Evolutionary conservation across 768 basidiomycete species (phyloP).

Genomic region (Leucosporidium yakuticum): DNA sequence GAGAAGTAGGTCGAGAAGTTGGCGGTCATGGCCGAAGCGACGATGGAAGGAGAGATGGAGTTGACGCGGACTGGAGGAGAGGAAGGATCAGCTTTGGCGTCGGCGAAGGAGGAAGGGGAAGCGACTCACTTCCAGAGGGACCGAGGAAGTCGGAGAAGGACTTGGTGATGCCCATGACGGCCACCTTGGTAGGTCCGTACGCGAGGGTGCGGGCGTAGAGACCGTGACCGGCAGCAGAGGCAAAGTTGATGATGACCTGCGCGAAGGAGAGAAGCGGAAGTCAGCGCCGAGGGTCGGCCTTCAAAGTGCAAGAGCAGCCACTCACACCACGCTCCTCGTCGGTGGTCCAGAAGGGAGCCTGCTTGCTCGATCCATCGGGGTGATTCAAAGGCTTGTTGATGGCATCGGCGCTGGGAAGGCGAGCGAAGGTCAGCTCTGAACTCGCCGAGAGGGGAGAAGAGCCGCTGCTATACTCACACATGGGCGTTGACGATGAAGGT

Average conservation of each 20-base stretch:
- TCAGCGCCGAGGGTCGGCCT: too few relatives aligned
- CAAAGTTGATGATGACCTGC: constrained; percentile 41
- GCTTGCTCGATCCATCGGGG: neutral
- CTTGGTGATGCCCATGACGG: constrained; percentile 3
- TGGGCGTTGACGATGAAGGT: constrained; percentile 42
- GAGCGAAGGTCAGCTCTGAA: too few relatives aligned
- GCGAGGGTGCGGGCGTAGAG: constrained; percentile 39
- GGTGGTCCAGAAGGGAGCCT: constrained; percentile 8
- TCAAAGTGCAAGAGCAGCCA: too few relatives aligned
- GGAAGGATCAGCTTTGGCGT: too few relatives aligned
- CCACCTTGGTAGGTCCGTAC: constrained; percentile 40
- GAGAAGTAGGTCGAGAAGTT: constrained; percentile 12
- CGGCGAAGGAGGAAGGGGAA: too few relatives aligned
- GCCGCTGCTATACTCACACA: constrained; percentile 11
- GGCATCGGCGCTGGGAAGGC: constrained; percentile 16
- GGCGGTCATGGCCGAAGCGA: constrained; percentile 21
- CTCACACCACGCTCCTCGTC: constrained; percentile 39
- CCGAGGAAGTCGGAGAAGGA: constrained; percentile 40
- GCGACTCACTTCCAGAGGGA: constrained; percentile 34
- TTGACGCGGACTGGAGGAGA: constrained; percentile 35
- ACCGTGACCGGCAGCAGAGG: constrained; percentile 37
- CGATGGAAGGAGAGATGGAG: constrained; percentile 41
- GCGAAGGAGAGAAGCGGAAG: too few relatives aligned
- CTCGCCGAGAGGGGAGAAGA: too few relatives aligned
- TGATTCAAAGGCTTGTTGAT: constrained; percentile 3